Evolutionary conservation across 2,329 filamentous ascomycete genomes (phyloP).

Genomic region (Xylariaceae sp.): DNA sequence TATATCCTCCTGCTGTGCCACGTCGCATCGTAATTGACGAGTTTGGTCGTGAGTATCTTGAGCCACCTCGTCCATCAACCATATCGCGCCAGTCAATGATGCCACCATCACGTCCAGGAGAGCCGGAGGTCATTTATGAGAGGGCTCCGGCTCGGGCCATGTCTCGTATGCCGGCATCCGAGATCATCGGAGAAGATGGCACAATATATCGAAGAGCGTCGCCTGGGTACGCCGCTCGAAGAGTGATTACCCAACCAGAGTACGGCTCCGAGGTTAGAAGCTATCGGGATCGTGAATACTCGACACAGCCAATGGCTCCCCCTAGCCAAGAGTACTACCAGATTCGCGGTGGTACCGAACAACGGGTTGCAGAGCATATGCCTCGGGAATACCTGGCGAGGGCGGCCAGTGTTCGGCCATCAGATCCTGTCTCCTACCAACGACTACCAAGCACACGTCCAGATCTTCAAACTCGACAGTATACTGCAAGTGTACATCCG

Average conservation of each 20-base stretch:
- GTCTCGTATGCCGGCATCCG: conserved; percentile 45
- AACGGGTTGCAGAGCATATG: conserved; percentile 42
- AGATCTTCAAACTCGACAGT: conserved; percentile 45
- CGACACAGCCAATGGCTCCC: conserved; percentile 43
- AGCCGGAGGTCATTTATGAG: conserved; percentile 63
- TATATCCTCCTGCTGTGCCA: conserved; percentile 48
- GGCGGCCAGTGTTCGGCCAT: conserved; percentile 56
- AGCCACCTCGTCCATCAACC: conserved; percentile 44
- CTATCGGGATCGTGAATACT: conserved; percentile 57
- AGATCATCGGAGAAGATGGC: conserved; percentile 47
- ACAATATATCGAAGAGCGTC: conserved; percentile 49
- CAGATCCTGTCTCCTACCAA: conserved; percentile 40
- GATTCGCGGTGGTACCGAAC: conserved; percentile 40
- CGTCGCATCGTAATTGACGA: conserved; percentile 76
- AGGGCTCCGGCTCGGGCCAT: conserved; percentile 51
- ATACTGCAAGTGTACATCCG: conserved; percentile 39
- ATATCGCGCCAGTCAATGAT: conserved; percentile 49
- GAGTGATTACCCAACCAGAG: conserved; percentile 62
- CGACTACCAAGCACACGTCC: conserved; percentile 42
- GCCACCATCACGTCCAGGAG: conserved; percentile 39
- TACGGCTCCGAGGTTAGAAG: conserved; percentile 50
- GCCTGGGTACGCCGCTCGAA: conserved; percentile 48
- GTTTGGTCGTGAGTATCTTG: conserved; percentile 74
- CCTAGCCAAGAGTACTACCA: conserved; percentile 45
- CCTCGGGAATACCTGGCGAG: conserved; percentile 53